Evolutionary conservation across 768 basidiomycete genomes (phyloP), one percentile per base, ranked within the genome.

Genomic region (Boletus barrowsii): DNA sequence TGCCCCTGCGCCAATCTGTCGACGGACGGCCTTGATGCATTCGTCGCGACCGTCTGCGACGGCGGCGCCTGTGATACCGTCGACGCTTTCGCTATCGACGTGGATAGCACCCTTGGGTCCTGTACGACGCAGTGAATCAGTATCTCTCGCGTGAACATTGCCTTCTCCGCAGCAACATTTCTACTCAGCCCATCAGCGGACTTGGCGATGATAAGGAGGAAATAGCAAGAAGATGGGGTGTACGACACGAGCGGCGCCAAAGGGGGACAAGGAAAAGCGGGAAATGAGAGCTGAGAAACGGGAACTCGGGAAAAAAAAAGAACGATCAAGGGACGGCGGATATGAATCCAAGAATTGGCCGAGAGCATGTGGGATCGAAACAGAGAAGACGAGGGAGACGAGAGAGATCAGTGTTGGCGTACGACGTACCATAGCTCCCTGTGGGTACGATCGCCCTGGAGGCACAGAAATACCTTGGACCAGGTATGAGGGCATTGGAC

Each of bases 1-100:
- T 5, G 84, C 80, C 8, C 83, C 83, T 13, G 81, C 79, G 30
- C 84, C 84, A 51, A 87, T 76, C 58, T 86, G 86, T 54, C 74
- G 75, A 26, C 84, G 73, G 6, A 84, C 81, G 13, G 78, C 83
- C 54, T 74, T 75, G 39, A 79, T 63, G 59, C 84, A 83, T 33
- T 74, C 81, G 32, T 77, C 79, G 22, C 75, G 68, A 1, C 84
- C 86, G 57, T 87, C 83, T 1, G 77, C 83, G 4, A 76, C 75
- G 53, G 83, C 79, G 10, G 83, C 82, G 7, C 85, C 82, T 5
- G 73, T 78, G 37, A 82, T 71, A 2, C 81, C 79, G 57, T 87
- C 81, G 9, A 83, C 8, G 29, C 29, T 83, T 54, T 83, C 79
- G 42, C 65, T 64, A 47, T 77, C 74, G 2, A 76, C 64, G 53